Conservation (phyloP, 495 filamentous ascomycete species). For the Xylaria longipes region DNA sequence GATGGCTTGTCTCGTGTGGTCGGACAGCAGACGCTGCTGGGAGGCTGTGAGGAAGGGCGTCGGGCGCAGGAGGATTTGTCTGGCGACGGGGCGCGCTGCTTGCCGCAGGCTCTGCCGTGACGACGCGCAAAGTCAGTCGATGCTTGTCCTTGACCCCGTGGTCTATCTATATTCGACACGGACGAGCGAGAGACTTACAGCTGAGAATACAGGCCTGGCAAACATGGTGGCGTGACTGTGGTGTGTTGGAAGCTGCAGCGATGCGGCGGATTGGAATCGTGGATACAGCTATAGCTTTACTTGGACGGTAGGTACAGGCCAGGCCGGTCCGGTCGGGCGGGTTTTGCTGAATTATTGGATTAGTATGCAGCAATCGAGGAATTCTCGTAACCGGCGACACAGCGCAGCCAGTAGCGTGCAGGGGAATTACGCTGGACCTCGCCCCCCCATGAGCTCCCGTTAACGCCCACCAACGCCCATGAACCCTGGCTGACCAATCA, state of each 20-base stretch:
- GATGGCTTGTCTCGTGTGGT: slow-evolving; percentile 77
- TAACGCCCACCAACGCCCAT: neutral
- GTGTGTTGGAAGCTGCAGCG: slow-evolving; percentile 9
- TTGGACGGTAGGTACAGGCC: neutral
- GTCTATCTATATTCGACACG: neutral
- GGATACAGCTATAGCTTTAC: neutral
- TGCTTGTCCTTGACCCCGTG: neutral
- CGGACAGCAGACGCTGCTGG: slow-evolving; percentile 72
- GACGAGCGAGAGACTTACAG: slow-evolving; percentile 15
- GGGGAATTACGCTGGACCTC: slow-evolving; percentile 2
- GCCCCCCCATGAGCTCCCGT: neutral
- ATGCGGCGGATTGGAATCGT: slow-evolving; percentile 13
- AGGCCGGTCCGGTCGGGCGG: neutral
- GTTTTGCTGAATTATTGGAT: neutral
- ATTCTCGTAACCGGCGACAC: neutral
- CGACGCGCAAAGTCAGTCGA: slow-evolving; percentile 18
- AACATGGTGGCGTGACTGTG: slow-evolving; percentile 27
- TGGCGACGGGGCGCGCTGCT: slow-evolving; percentile 44
- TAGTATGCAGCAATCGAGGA: slow-evolving; percentile 21
- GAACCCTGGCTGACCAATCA: slow-evolving; percentile 22
- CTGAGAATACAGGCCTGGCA: slow-evolving; percentile 22
- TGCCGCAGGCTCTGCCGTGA: slow-evolving; percentile 41
- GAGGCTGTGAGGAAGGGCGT: slow-evolving; percentile 44
- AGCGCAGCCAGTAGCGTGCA: slow-evolving; percentile 14
- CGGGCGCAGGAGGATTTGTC: slow-evolving; percentile 32